Evolutionary conservation across 1,139 yeast species (phyloP), one percentile per base, ranked within the genome.

Genomic region (Yamadazyma dushanensis): DNA sequence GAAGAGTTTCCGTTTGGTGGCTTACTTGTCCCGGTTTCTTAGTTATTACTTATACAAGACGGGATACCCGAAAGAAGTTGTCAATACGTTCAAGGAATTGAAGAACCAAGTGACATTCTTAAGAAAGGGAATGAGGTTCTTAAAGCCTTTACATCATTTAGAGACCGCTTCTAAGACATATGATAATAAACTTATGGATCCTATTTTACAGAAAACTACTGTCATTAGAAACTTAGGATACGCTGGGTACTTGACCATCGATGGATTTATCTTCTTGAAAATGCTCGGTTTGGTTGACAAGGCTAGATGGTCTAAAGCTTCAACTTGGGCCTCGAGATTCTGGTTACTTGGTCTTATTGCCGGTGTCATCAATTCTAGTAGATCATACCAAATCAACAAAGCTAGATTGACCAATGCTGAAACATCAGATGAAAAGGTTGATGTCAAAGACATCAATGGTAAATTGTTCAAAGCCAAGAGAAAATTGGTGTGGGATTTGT

Each of bases 61-160:
- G 50, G 89, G 89, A 16, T 78, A 69, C 53, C 54, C 78, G 15
- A 61, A 67, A 35, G 71, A 73, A 34, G 54, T 76, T 15, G 74
- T 82, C 30, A 67, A 64, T 40, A 57, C 73, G 39, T 73, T 80
- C 62, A 68, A 68, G 46, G 65, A 69, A 16, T 56, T 84, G 39
- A 82, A 80, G 58, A 57, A 59, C 33, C 80, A 82, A 45, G 70
- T 83, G 25, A 79, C 87, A 13, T 67, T 84, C 46, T 73, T 88
- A 41, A 80, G 97, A 59, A 90, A 90, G 66, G 81, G 90, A 15
- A 67, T 90, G 73, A 76, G 97, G 53, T 81, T 83, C 56, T 78
- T 89, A 48, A 90, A 89, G 64, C 96, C 96, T 1, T 64, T 90
- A 53, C 75, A 74, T 54, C 90, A 85, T 57, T 58, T 85, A 40